These are phyloP conservation scores for Dipteronia dyeriana DNA, from an alignment of 345 rosid genomes.

Conservation along the genomic window DNA sequence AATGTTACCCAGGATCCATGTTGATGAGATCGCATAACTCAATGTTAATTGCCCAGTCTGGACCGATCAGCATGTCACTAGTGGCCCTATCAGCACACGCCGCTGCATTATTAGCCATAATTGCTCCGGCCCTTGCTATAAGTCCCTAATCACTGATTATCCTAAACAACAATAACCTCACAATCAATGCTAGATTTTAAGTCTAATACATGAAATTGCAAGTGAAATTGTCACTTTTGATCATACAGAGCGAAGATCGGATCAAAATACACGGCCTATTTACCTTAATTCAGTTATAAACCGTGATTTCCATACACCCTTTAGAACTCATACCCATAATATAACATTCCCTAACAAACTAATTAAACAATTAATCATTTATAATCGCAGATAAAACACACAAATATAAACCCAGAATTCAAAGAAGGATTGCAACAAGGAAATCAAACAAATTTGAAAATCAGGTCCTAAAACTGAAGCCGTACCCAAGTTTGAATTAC, in stretches of 20 bases:
- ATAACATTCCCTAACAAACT: too few species aligned
- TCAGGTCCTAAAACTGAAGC: not conserved
- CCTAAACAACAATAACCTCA: constrained; percentile 22
- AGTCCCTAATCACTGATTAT: constrained; percentile 20
- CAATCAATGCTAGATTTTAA: constrained; percentile 23
- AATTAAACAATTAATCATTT: not conserved
- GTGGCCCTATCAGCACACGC: constrained; percentile 98
- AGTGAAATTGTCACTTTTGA: not conserved
- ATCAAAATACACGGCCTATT: constrained; percentile 3
- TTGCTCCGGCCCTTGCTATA: constrained; percentile 18
- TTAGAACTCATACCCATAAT: too few species aligned
- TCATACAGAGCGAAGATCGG: constrained; percentile 11
- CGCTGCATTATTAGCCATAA: constrained; percentile 76
- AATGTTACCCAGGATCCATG: constrained; percentile 80
- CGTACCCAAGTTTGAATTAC: not conserved
- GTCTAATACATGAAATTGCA: not conserved
- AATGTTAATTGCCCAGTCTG: constrained; percentile 95
- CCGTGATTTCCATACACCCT: constrained; percentile 8
- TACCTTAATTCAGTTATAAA: constrained; percentile 7
- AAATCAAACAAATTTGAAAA: not conserved
- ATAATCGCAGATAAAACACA: not conserved
- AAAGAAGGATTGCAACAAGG: not conserved
- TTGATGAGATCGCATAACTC: constrained; percentile 91
- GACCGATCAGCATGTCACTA: constrained; percentile 82
- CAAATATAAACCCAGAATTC: not conserved